Evolutionary conservation across 345 rosid species (phyloP), one percentile per base, ranked within the genome.

Genomic region (Hibiscus mutabilis): DNA sequence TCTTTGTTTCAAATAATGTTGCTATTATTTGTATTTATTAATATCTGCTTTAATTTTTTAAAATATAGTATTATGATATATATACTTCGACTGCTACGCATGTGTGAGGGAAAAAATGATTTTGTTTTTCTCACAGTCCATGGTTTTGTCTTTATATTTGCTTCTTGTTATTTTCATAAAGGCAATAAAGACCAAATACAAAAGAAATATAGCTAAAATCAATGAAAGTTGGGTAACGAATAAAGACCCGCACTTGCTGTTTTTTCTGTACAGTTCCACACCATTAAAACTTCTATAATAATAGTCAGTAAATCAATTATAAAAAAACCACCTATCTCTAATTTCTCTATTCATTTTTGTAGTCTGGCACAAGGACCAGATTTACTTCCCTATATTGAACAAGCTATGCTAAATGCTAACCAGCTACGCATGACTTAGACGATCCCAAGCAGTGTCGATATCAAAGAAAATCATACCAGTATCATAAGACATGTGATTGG

Each of bases 371-470:
- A 71, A 68, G 29, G 47, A 52, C 59, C n/a, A 24, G 24, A 22
- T 40, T 24, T 44, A 64, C 69, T 57, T 56, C 68, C 57, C 5
- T 61, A 69, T 16, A 35, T 60, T 69, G 51, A 68, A 70, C 49
- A 75, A 58, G 59, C 37, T 13, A 60, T 31, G 49, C 29, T 72
- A 47, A 37, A 37, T 35, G 46, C 46, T 42, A 10, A 42, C 19
- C 57, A 33, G 49, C 76, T 79, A 82, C 13, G 66, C 78, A 18
- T 35, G 46, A 42, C 3, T 42, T 11, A 42, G 46, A 42, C 14
- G 80, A 72, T 77, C 70, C 85, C 76, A 80, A 66, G 82, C 75
- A 56, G 76, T 69, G 51, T 80, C 90, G 68, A 82, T 78, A 76
- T 88, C 83, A 1, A 80, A 80, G 0, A 55, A 80, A 6, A 42